Percentiles rank a stretch among this genome's conserved stretches.
phyloP scores from a whole-genome alignment of 768 basidiomycete species.

The Leucogyrophana mollusca region DNA sequence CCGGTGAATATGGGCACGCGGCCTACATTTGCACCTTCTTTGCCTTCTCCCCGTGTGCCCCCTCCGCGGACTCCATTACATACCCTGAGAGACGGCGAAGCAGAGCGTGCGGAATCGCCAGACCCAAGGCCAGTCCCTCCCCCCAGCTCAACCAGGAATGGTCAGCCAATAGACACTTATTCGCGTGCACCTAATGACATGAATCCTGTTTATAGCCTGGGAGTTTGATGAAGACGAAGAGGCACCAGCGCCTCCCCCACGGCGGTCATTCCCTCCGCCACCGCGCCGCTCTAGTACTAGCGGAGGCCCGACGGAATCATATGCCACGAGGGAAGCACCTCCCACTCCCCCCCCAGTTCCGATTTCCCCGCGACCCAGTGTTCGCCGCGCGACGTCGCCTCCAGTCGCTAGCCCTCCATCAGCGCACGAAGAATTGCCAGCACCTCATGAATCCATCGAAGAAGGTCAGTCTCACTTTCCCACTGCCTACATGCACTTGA shows the following conservation, averaged over 20 bases:
- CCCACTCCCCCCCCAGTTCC: constrained; percentile 19
- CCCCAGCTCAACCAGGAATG: constrained; percentile 15
- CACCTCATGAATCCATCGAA: constrained; percentile 4
- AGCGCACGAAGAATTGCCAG: constrained; percentile 2
- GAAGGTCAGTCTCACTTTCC: constrained; percentile 5
- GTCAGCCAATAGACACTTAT: constrained; percentile 13
- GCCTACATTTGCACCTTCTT: constrained; percentile 11
- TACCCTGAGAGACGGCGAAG: constrained; percentile 16
- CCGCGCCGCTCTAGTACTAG: constrained; percentile 23
- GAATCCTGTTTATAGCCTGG: neutral
- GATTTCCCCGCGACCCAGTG: constrained; percentile 12
- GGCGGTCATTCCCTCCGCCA: constrained; percentile 19
- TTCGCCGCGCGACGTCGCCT: constrained; percentile 17
- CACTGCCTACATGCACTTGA: neutral
- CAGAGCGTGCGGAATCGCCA: constrained; percentile 25
- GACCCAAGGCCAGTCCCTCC: constrained; percentile 30
- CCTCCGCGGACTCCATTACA: constrained; percentile 11
- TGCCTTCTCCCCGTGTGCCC: constrained; percentile 14
- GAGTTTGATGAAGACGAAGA: constrained; percentile 8
- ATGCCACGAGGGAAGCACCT: constrained; percentile 6
- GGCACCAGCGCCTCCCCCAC: constrained; percentile 9
- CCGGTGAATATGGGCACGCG: constrained; percentile 27
- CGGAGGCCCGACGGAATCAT: constrained; percentile 4
- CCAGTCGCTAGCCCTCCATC: constrained; percentile 22
- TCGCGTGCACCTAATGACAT: neutral